These are phyloP conservation scores for Mollisiaceae sp. DNA, from an alignment of 2,329 filamentous ascomycete species.

Conservation along the genomic window DNA sequence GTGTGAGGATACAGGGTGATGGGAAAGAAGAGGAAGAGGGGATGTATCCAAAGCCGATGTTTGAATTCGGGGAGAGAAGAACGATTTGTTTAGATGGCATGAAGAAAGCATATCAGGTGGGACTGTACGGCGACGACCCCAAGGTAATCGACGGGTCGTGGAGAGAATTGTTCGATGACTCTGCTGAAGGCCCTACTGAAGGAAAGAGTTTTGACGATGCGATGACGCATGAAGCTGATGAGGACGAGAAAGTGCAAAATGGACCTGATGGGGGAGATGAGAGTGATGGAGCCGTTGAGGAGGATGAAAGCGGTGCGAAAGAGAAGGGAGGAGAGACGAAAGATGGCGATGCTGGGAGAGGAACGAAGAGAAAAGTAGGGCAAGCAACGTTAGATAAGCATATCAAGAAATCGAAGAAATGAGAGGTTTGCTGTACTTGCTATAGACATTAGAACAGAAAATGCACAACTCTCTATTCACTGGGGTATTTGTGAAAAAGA, in stretches of 20 bases:
- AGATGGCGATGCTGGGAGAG: conserved; percentile 18
- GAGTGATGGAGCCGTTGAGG: conserved; percentile 25
- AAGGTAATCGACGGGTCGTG: conserved; percentile 65
- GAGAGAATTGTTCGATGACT: conserved; percentile 52
- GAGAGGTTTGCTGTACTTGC: not conserved
- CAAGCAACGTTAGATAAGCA: conserved; percentile 35
- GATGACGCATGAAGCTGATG: conserved; percentile 18
- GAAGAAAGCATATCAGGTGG: conserved; percentile 72
- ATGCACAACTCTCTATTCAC: not conserved
- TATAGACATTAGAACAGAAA: not conserved
- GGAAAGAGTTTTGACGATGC: conserved; percentile 27
- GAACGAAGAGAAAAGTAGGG: conserved; percentile 26
- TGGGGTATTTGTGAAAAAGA: not conserved
- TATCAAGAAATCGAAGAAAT: conserved; percentile 32
- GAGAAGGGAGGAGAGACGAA: conserved; percentile 28
- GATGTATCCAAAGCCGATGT: conserved; percentile 76
- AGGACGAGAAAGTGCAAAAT: conserved; percentile 17
- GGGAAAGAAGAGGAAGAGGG: conserved; percentile 51
- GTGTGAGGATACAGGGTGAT: conserved; percentile 64
- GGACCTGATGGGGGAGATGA: conserved; percentile 19
- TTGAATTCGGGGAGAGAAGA: conserved; percentile 71
- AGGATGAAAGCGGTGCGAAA: conserved; percentile 26
- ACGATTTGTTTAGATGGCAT: conserved; percentile 68
- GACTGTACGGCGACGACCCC: conserved; percentile 66
- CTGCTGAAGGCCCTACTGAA: conserved; percentile 40